These are phyloP conservation scores for Schoenoplectus tabernaemontani DNA, from an alignment of 202 grass and related monocot genomes.

Conservation along the genomic window DNA sequence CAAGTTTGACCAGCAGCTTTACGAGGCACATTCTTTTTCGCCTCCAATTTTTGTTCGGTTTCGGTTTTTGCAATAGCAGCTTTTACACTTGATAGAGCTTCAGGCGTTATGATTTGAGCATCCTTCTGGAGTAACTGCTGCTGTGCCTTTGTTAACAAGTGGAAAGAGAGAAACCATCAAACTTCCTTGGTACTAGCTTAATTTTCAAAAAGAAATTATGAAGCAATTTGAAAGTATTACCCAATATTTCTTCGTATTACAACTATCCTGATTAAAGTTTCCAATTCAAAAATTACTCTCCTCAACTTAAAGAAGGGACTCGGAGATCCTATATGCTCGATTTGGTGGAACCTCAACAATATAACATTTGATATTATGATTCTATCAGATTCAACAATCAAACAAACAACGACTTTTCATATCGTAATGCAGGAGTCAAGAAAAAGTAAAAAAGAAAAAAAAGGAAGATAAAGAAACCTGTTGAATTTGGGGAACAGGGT, in stretches of 20 bases:
- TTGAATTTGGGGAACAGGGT: constrained; percentile 40
- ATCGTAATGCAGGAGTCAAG: background rate
- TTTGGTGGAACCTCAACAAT: background rate
- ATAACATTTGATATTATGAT: background rate
- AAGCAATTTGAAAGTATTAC: background rate
- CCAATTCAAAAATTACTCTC: background rate
- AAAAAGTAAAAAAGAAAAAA: background rate
- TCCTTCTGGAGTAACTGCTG: constrained; percentile 65
- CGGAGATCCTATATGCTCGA: no score
- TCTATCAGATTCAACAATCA: background rate
- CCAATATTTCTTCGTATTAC: background rate
- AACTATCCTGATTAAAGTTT: background rate
- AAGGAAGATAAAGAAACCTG: no score
- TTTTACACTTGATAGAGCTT: constrained; percentile 59
- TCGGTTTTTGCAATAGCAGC: constrained; percentile 46
- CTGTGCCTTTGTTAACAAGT: constrained; percentile 29
- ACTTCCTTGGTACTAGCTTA: no score
- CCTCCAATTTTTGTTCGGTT: constrained; percentile 38
- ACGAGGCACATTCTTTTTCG: constrained; percentile 45
- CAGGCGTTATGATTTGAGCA: constrained; percentile 43
- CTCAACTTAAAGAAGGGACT: background rate
- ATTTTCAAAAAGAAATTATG: background rate
- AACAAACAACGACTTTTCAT: background rate
- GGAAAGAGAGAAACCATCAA: background rate
- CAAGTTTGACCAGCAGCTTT: constrained; percentile 77